Evolutionary conservation across 73 alveolate species (phyloP).

Genomic region (Durusdinium trenchii): DNA sequence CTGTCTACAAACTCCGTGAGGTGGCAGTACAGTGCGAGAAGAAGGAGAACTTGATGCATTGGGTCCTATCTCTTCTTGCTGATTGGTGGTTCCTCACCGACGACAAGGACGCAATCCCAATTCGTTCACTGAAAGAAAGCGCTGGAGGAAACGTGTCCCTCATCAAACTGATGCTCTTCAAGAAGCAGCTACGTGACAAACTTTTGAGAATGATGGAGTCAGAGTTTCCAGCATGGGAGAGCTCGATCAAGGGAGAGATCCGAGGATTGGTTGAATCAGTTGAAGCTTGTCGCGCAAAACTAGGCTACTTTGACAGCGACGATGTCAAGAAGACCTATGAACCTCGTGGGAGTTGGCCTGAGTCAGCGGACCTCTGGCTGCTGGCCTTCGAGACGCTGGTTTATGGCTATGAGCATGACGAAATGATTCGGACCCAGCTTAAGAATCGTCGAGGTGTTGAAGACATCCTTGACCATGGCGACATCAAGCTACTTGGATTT

Average conservation of each 20-base stretch:
- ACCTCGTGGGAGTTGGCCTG: conserved; percentile 4
- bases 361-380: neutral
- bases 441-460: neutral
- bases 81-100: conserved; percentile 15
- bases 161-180: neutral
- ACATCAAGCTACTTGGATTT: neutral
- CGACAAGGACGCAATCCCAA: neutral
- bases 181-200: neutral
- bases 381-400: conserved; percentile 21
- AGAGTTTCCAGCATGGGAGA: neutral
- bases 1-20: conserved; percentile 32
- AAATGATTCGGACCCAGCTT: neutral
- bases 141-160: neutral
- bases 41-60: neutral
- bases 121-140: neutral
- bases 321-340: neutral
- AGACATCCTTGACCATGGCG: neutral
- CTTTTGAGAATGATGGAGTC: neutral
- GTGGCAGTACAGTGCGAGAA: conserved; percentile 8
- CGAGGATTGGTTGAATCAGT: neutral
- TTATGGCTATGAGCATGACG: neutral
- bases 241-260: neutral
- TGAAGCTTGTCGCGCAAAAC: neutral
- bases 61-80: neutral
- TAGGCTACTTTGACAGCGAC: neutral